A percentile compares a stretch with the other conserved stretches of the same genome.
Conservation (phyloP, 2,329 filamentous ascomycete species). For the Parasarocladium wereldwijsianum region DNA sequence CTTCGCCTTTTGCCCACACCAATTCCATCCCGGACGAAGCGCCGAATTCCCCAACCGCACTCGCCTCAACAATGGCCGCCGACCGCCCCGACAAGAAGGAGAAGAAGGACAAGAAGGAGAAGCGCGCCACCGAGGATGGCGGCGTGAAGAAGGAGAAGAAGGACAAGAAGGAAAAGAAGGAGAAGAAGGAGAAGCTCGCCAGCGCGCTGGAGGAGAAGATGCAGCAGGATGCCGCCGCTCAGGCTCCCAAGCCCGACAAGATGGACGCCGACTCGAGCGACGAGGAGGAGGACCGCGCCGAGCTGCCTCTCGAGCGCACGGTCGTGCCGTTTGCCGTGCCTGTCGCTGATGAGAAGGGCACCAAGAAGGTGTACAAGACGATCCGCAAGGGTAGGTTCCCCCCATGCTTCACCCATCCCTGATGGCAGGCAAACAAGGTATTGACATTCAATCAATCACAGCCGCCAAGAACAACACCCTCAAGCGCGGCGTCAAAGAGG, state of each 20-base stretch:
- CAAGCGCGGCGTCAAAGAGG: conserved; percentile 97
- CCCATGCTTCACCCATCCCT: background rate
- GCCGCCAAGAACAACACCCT: conserved; percentile 91
- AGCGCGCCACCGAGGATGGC: conserved; percentile 40
- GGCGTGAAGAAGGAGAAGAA: conserved; percentile 40
- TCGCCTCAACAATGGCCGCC: conserved; percentile 26
- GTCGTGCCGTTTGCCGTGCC: conserved; percentile 76
- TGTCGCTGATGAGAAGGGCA: conserved; percentile 63
- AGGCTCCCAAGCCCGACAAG: conserved; percentile 26
- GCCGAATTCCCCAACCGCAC: conserved; percentile 4
- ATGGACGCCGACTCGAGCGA: conserved; percentile 22
- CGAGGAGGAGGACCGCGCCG: conserved; percentile 29
- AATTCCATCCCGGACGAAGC: background rate
- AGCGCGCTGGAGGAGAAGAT: conserved; percentile 51
- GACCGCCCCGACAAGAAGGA: conserved; percentile 23
- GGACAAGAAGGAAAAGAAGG: conserved; percentile 52
- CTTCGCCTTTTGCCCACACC: background rate
- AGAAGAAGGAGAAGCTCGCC: conserved; percentile 60
- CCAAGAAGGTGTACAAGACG: conserved; percentile 45
- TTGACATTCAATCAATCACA: conserved; percentile 25
- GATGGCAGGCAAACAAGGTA: background rate
- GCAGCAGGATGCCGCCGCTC: conserved; percentile 38
- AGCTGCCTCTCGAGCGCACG: conserved; percentile 32
- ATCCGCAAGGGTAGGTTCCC: conserved; percentile 36
- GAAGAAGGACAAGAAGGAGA: conserved; percentile 43